A percentile compares a stretch with the other conserved stretches of the same genome.
Evolutionary conservation across 768 basidiomycete genomes (phyloP).

Genomic region (Termitomyces sp.): DNA sequence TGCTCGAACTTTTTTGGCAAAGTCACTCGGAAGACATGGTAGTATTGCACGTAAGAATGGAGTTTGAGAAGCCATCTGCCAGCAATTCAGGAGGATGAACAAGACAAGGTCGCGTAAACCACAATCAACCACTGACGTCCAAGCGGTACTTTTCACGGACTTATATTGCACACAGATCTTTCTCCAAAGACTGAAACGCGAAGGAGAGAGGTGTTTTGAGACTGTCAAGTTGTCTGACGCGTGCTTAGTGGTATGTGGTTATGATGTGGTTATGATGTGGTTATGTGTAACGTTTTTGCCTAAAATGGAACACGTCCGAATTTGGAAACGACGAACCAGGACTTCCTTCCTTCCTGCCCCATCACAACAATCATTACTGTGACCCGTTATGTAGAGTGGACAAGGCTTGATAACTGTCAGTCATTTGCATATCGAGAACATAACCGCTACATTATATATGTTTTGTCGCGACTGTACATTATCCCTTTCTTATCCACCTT

Average conservation of each 20-base stretch:
- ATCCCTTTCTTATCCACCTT: too few species aligned
- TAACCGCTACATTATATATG: too few species aligned
- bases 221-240: background rate
- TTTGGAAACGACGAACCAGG: too few species aligned
- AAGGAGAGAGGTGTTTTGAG: background rate
- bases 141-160: too few species aligned
- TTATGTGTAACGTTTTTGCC: background rate
- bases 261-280: too few species aligned
- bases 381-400: too few species aligned
- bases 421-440: too few species aligned
- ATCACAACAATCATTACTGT: too few species aligned
- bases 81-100: background rate
- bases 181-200: background rate
- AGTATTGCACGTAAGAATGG: slow-evolving; percentile 27
- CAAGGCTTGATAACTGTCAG: too few species aligned
- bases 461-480: too few species aligned
- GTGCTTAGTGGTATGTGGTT: background rate
- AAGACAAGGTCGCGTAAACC: background rate
- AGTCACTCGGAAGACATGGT: slow-evolving; percentile 26
- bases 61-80: slow-evolving; percentile 20
- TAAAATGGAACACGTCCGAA: too few species aligned
- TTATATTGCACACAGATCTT: background rate
- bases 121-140: background rate
- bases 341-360: too few species aligned
- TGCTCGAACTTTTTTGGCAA: slow-evolving; percentile 25